Evolutionary conservation across 495 filamentous ascomycete species (phyloP).

Genomic region (Neurospora sp.): DNA sequence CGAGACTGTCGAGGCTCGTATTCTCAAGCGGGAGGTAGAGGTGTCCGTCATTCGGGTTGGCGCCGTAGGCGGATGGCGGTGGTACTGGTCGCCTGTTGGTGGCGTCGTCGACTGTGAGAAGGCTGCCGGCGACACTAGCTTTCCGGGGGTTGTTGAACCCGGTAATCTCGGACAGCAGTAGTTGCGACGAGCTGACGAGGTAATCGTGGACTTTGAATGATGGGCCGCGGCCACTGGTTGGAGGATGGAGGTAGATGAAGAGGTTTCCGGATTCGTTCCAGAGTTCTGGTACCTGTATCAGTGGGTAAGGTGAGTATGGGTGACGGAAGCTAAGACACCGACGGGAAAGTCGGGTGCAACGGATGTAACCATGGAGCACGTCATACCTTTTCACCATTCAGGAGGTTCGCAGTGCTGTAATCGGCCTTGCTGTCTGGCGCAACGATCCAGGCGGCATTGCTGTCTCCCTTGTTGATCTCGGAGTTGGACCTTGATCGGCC

Average conservation of each 20-base stretch:
- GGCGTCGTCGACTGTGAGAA: constrained; percentile 27
- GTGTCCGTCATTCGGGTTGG: constrained; percentile 44
- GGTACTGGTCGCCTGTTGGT: constrained; percentile 31
- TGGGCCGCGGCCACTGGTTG: constrained; percentile 51
- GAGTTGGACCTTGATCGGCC: constrained; percentile 35
- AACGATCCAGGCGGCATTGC: constrained; percentile 51
- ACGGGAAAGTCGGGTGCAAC: not conserved
- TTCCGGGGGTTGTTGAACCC: constrained; percentile 24
- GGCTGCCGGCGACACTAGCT: constrained; percentile 31
- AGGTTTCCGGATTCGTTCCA: constrained; percentile 82
- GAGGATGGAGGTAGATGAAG: constrained; percentile 73
- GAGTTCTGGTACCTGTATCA: constrained; percentile 61
- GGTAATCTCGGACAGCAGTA: constrained; percentile 54
- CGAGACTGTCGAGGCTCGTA: constrained; percentile 52
- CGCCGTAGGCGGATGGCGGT: constrained; percentile 13
- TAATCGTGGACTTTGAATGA: constrained; percentile 72
- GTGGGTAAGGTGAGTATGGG: not conserved
- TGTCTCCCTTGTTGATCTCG: constrained; percentile 9
- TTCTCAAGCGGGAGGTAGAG: constrained; percentile 52
- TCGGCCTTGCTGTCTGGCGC: constrained; percentile 45
- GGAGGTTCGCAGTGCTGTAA: constrained; percentile 50
- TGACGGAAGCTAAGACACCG: not conserved
- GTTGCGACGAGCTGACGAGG: constrained; percentile 58
- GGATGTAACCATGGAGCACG: not conserved
- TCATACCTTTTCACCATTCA: constrained; percentile 50